A percentile compares a stretch with the other conserved stretches of the same genome.
Evolutionary conservation across 2,329 filamentous ascomycete genomes (phyloP).

Genomic region (Aspergillus sp.): DNA sequence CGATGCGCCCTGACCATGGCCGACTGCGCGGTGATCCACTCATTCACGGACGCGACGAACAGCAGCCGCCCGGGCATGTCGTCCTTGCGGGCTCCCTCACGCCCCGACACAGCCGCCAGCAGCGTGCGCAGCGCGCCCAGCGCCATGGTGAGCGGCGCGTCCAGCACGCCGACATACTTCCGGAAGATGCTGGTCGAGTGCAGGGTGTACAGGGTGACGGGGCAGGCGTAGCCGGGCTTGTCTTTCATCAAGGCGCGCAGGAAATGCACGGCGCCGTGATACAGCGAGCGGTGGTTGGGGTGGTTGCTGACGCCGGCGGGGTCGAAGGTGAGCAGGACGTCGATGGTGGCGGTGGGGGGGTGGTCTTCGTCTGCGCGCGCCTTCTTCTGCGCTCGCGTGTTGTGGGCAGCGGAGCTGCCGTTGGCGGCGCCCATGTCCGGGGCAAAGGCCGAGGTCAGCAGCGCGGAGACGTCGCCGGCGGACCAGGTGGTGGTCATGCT

Average conservation of each 20-base stretch:
- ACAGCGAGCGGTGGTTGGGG: slow-evolving; percentile 89
- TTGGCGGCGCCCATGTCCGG: slow-evolving; percentile 52
- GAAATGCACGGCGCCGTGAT: slow-evolving; percentile 76
- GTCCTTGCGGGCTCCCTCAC: slow-evolving; percentile 38
- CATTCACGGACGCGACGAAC: slow-evolving; percentile 66
- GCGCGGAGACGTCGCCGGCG: slow-evolving; percentile 63
- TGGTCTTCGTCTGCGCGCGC: slow-evolving; percentile 7
- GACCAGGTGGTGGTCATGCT: slow-evolving; percentile 83
- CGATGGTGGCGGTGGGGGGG: slow-evolving; percentile 60
- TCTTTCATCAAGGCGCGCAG: slow-evolving; percentile 64
- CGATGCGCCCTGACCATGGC: slow-evolving; percentile 89
- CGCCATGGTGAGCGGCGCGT: slow-evolving; percentile 69
- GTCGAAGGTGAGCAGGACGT: slow-evolving; percentile 90
- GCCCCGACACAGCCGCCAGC: slow-evolving; percentile 4
- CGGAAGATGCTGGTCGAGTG: slow-evolving; percentile 68
- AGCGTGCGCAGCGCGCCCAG: slow-evolving; percentile 49
- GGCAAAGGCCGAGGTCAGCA: slow-evolving; percentile 72
- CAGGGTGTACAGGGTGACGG: slow-evolving; percentile 83
- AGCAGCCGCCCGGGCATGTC: slow-evolving; percentile 62
- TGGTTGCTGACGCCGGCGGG: slow-evolving; percentile 76
- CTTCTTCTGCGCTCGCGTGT: slow-evolving; percentile 28
- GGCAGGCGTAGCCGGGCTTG: slow-evolving; percentile 63
- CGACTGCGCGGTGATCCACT: slow-evolving; percentile 67
- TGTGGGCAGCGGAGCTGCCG: slow-evolving; percentile 28
- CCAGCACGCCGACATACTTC: slow-evolving; percentile 79